A percentile compares a stretch with the other conserved stretches of the same genome.
Evolutionary conservation across 371 early-diverging fungal species (phyloP).

Genomic region (Mortierella sp.): DNA sequence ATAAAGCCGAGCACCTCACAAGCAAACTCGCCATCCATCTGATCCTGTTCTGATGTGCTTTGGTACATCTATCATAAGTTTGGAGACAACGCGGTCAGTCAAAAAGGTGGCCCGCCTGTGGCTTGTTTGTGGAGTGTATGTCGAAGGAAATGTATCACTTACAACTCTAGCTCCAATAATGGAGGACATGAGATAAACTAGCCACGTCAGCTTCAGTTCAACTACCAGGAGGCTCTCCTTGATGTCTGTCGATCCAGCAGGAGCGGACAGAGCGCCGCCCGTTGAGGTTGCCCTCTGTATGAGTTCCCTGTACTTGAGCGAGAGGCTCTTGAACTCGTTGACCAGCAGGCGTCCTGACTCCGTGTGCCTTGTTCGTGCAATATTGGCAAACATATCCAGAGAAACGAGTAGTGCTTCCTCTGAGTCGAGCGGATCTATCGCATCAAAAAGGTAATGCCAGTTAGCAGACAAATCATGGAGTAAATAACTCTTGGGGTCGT

Average conservation of each 20-base stretch:
- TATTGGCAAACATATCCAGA: slow-evolving; percentile 81
- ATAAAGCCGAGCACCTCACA: slow-evolving; percentile 72
- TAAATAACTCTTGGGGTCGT: not conserved
- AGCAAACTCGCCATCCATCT: slow-evolving; percentile 76
- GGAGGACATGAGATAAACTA: slow-evolving; percentile 84
- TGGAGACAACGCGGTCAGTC: not conserved
- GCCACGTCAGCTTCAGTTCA: slow-evolving; percentile 81
- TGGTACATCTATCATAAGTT: slow-evolving; percentile 64
- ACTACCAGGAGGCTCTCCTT: slow-evolving; percentile 57
- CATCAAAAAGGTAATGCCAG: not conserved
- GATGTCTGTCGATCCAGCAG: slow-evolving; percentile 70
- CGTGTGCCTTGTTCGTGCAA: slow-evolving; percentile 83
- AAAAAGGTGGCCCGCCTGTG: not conserved
- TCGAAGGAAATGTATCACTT: slow-evolving; percentile 21
- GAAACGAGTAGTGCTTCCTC: slow-evolving; percentile 79
- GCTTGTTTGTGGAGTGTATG: not conserved
- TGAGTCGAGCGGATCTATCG: slow-evolving; percentile 79
- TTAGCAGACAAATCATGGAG: not conserved
- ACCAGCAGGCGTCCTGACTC: slow-evolving; percentile 71
- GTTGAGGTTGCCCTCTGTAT: slow-evolving; percentile 54
- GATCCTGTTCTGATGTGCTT: slow-evolving; percentile 75
- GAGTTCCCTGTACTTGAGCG: slow-evolving; percentile 73
- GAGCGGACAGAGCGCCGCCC: slow-evolving; percentile 60
- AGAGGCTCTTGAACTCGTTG: slow-evolving; percentile 75
- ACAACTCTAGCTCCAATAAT: slow-evolving; percentile 78